Base-by-base conservation (phyloP, 306 rosid genomes). In the Quercus dentata region DNA sequence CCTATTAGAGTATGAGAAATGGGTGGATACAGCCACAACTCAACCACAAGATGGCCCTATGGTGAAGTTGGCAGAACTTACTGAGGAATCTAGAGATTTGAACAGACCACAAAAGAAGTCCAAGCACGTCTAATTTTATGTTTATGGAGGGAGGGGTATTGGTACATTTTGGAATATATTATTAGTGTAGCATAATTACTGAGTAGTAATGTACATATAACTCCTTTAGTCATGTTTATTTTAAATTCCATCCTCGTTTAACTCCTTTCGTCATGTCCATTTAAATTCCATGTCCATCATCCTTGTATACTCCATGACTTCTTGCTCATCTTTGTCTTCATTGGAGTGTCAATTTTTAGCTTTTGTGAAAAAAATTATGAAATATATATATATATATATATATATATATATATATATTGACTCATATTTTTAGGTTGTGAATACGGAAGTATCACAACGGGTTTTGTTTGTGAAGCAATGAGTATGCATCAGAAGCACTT, bases 101-200 rank as follows among this genome's bases (percentile, higher is more conserved):
- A 55, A 51, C 30, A 71, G 59, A 49, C 75, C 75, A 49, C 51
- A 51, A 25, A 71, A 71, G 61, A 71, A 71, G 58, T 27, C 35
- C 46, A 54, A 21, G 58, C 57, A 71, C 75, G 11, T 49, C 58
- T 71, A 27, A 49, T 49, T 71, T 44, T 70, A 1, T 21, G 23
- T 44, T 69, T 56, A 19, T 56, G 59, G 18, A 9, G 23, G 65
- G 31, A 11, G 65, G 28, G 30, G 31, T 59, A 59, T 59, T 9
- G 65, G 30, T 59, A 11, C 65, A 59, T 59, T 59, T 23, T 59
- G 65, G 65, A 11, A 49, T 10, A 49, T 12, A 49, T 11, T 21
- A 10, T 21, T 21, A 59, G 6, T 59, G 31, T 59, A 59, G 13
- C 31, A 58, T 58, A 58, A 58, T 21, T 4, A 19, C 23, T 58